phyloP scores from a whole-genome alignment of 176 grass and related monocot genomes.

The Panicum miliaceum region DNA sequence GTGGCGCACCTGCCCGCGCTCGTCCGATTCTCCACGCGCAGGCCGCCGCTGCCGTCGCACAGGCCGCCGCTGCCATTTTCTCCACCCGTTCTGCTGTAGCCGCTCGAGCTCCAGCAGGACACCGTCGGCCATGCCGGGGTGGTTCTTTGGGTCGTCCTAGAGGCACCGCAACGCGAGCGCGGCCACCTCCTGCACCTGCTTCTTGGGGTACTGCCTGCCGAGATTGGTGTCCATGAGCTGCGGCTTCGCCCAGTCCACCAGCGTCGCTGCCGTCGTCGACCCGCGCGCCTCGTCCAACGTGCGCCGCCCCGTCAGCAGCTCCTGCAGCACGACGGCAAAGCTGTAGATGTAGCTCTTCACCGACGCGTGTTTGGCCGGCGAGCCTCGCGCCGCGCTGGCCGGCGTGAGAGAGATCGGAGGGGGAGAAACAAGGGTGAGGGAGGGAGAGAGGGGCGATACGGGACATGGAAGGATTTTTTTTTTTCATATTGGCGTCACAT shows the following conservation, averaged over 20 bases:
- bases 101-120: slow-evolving; percentile 56
- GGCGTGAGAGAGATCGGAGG: too few relatives aligned
- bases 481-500: too few relatives aligned
- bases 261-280: slow-evolving; percentile 31
- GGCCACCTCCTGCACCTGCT: slow-evolving; percentile 66
- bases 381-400: too few relatives aligned
- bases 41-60: too few relatives aligned
- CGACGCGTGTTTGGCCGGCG: too few relatives aligned
- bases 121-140: slow-evolving; percentile 61
- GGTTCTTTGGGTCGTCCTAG: slow-evolving; percentile 59
- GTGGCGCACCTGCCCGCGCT: too few relatives aligned
- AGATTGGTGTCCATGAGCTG: slow-evolving; percentile 83
- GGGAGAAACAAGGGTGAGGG: too few relatives aligned
- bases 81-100: too few relatives aligned
- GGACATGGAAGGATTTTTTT: too few relatives aligned
- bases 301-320: slow-evolving; percentile 67
- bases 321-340: slow-evolving; percentile 79
- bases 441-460: too few relatives aligned
- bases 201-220: slow-evolving; percentile 83
- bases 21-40: too few relatives aligned
- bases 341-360: slow-evolving; percentile 87
- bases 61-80: too few relatives aligned
- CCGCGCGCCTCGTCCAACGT: slow-evolving; percentile 56
- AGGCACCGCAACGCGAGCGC: slow-evolving; percentile 67
- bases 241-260: slow-evolving; percentile 89